Percentiles rank a stretch among this genome's conserved stretches.
Evolutionary conservation across 257 asterid genomes (phyloP).

Genomic region (Solanum tarapatanum): DNA sequence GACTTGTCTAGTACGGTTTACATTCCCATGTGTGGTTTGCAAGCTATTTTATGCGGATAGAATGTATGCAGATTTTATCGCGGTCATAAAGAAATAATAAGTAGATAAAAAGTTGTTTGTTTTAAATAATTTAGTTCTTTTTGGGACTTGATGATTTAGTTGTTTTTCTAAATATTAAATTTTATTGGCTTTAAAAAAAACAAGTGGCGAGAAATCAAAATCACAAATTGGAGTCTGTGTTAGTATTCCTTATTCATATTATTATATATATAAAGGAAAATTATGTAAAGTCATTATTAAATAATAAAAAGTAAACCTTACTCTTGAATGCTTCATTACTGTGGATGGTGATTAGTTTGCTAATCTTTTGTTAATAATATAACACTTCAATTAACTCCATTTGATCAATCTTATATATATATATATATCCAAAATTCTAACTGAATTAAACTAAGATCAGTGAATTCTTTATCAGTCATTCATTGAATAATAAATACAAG

Average conservation of each 20-base stretch:
- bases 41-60: no score
- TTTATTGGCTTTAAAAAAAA: neutral
- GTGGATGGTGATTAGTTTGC: neutral
- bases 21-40: no score
- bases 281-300: neutral
- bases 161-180: neutral
- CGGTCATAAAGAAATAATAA: neutral
- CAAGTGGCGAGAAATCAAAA: neutral
- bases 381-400: neutral
- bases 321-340: neutral
- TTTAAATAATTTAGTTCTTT: neutral
- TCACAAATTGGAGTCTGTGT: neutral
- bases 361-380: neutral
- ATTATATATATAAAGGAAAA: neutral
- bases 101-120: neutral
- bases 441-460: neutral
- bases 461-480: neutral
- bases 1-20: no score
- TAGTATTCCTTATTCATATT: neutral
- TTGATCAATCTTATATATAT: neutral
- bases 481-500: neutral
- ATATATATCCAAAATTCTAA: neutral
- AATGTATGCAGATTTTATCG: no score
- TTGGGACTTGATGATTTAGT: neutral
- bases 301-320: neutral